These are phyloP conservation scores for Inonotus obliquus DNA, from an alignment of 1,284 basidiomycete species.

Conservation along the genomic window DNA sequence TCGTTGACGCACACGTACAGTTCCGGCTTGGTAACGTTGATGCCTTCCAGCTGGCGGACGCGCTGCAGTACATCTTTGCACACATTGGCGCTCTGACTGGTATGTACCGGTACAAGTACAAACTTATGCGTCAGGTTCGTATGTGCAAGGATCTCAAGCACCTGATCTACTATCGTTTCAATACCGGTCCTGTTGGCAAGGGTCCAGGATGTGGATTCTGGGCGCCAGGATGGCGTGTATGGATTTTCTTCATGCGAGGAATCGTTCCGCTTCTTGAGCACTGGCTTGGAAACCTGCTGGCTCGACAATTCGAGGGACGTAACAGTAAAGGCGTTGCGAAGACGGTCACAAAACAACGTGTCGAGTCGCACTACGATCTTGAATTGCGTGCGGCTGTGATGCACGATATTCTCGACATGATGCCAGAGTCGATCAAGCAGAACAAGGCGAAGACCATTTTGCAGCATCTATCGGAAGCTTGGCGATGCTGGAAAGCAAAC, in stretches of 20 bases:
- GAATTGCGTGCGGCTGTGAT: constrained; percentile 98
- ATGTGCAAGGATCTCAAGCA: constrained; percentile 99
- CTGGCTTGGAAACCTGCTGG: constrained; percentile 96
- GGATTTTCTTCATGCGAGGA: constrained; percentile 99
- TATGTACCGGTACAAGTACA: constrained; percentile 99
- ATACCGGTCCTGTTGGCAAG: constrained; percentile 98
- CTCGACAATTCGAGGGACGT: constrained; percentile 96
- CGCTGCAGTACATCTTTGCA: constrained; percentile 95
- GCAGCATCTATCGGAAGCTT: constrained; percentile 96
- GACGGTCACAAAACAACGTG: constrained; percentile 98
- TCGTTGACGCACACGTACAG: constrained; percentile 98
- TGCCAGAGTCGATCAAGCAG: constrained; percentile 98
- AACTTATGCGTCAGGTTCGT: constrained; percentile 99
- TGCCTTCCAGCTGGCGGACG: constrained; percentile 98
- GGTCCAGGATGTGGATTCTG: constrained; percentile 99
- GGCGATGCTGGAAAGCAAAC: constrained; percentile 99
- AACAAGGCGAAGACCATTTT: constrained; percentile 99
- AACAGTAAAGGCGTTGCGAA: constrained; percentile 95
- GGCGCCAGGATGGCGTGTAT: constrained; percentile 99
- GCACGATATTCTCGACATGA: constrained; percentile 99
- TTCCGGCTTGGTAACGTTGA: constrained; percentile 98
- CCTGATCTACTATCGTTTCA: constrained; percentile 97
- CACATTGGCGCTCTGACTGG: constrained; percentile 98
- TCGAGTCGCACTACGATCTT: constrained; percentile 97
- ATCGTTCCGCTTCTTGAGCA: constrained; percentile 96